Conservation (phyloP, 805 yeast species). For the Starmera caribaea region DNA sequence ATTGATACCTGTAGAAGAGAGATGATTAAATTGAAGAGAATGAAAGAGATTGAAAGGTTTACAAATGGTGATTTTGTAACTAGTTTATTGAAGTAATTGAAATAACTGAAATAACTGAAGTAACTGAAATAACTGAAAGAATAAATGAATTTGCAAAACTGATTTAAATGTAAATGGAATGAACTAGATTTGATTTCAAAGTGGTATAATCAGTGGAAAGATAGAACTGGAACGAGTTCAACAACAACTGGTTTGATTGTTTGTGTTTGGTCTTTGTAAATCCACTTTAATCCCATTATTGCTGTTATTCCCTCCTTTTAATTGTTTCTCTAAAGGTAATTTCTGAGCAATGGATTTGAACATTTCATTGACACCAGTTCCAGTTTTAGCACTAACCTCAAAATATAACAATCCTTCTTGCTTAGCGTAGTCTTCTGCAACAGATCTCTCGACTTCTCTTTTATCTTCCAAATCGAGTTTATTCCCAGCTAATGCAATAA, state of each 20-base stretch:
- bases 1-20: too few relatives aligned
- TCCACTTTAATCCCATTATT: slow-evolving; percentile 20
- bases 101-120: too few relatives aligned
- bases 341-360: slow-evolving; percentile 42
- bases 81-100: too few relatives aligned
- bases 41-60: too few relatives aligned
- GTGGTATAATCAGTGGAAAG: too few relatives aligned
- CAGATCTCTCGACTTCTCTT: slow-evolving; percentile 33
- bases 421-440: slow-evolving; percentile 45
- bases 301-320: slow-evolving; percentile 8
- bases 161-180: too few relatives aligned
- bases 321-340: slow-evolving; percentile 23
- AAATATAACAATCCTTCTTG: slow-evolving; percentile 40
- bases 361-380: slow-evolving; percentile 36
- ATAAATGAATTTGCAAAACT: too few relatives aligned
- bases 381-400: slow-evolving; percentile 54
- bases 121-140: too few relatives aligned
- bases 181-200: too few relatives aligned
- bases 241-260: slow-evolving; percentile 32
- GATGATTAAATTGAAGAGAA: too few relatives aligned
- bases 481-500: slow-evolving; percentile 70
- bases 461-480: slow-evolving; percentile 50
- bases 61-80: too few relatives aligned
- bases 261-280: slow-evolving; percentile 34
- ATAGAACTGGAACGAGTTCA: too few relatives aligned